Evolutionary conservation across 2,329 filamentous ascomycete species (phyloP).

Genomic region (Beauveria medogensis): DNA sequence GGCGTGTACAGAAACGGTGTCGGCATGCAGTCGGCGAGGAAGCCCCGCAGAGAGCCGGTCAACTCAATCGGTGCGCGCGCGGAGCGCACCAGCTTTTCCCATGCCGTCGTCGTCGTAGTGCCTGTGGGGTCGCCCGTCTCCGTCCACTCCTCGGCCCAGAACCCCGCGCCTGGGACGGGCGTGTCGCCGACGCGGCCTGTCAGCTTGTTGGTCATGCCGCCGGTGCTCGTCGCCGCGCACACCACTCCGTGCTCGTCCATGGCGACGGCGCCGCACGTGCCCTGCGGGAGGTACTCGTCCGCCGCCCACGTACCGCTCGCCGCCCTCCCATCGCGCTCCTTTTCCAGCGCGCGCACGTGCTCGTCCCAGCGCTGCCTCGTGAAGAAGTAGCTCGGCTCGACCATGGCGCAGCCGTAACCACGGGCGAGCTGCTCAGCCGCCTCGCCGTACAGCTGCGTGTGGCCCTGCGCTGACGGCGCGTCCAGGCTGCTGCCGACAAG

Average conservation of each 20-base stretch:
- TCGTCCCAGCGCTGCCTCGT: constrained; percentile 73
- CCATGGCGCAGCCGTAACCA: constrained; percentile 62
- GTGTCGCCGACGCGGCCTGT: constrained; percentile 82
- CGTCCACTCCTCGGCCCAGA: constrained; percentile 82
- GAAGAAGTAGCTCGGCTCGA: constrained; percentile 66
- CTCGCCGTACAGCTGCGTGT: constrained; percentile 60
- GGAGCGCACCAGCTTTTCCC: constrained; percentile 12
- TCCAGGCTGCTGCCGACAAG: constrained; percentile 21
- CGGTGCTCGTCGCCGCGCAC: constrained; percentile 59
- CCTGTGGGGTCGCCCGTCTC: constrained; percentile 34
- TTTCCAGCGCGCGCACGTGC: constrained; percentile 51
- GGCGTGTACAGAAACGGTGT: constrained; percentile 35
- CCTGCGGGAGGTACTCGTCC: constrained; percentile 66
- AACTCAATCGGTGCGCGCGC: constrained; percentile 16
- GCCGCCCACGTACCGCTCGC: constrained; percentile 43
- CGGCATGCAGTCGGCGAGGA: constrained; percentile 55
- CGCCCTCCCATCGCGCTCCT: constrained; percentile 14
- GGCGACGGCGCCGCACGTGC: constrained; percentile 76
- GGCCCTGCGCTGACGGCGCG: constrained; percentile 54
- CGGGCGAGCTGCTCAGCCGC: constrained; percentile 62
- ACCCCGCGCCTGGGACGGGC: constrained; percentile 73
- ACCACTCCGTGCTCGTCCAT: constrained; percentile 68
- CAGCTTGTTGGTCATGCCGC: constrained; percentile 82
- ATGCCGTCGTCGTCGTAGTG: constrained; percentile 7
- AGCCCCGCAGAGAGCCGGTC: constrained; percentile 32